Evolutionary conservation across 2,329 filamentous ascomycete genomes (phyloP).

Genomic region (Colletotrichum cordylinicola): DNA sequence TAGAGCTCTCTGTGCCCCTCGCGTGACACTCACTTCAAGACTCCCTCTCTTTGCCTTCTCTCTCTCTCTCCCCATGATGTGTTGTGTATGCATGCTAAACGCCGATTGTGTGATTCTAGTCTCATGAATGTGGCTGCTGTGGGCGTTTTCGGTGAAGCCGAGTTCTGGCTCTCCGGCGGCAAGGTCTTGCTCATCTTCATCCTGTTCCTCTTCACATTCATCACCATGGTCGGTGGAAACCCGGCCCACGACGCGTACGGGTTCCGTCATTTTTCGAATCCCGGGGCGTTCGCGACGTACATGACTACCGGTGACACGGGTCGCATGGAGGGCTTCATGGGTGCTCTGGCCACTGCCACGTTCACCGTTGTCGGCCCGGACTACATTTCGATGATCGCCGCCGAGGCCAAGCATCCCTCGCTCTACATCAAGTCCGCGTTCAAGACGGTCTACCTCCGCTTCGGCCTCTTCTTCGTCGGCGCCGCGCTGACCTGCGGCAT

Average conservation of each 20-base stretch:
- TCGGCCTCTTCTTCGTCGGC: conserved; percentile 54
- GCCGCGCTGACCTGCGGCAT: conserved; percentile 72
- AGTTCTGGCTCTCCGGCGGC: conserved; percentile 62
- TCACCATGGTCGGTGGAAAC: conserved; percentile 33
- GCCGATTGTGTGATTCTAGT: conserved; percentile 17
- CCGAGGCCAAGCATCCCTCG: conserved; percentile 68
- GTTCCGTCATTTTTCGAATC: conserved; percentile 22
- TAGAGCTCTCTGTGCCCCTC: conserved; percentile 7
- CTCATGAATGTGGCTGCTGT: conserved; percentile 24
- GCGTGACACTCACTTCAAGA: neutral
- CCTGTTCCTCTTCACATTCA: conserved; percentile 68
- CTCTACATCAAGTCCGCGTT: conserved; percentile 63
- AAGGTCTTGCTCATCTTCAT: conserved; percentile 62
- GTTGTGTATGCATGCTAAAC: conserved; percentile 21
- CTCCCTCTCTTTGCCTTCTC: neutral
- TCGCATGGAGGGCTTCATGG: conserved; percentile 73
- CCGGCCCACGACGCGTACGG: conserved; percentile 29
- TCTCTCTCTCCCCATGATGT: neutral
- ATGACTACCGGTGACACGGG: conserved; percentile 59
- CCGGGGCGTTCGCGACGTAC: conserved; percentile 21
- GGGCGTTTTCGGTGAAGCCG: conserved; percentile 57
- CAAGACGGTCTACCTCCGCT: conserved; percentile 69
- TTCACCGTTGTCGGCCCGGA: conserved; percentile 71
- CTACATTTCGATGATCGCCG: conserved; percentile 69
- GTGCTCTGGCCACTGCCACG: conserved; percentile 69